phyloP scores from a whole-genome alignment of 176 grass and related monocot species.

The Zea luxurians region DNA sequence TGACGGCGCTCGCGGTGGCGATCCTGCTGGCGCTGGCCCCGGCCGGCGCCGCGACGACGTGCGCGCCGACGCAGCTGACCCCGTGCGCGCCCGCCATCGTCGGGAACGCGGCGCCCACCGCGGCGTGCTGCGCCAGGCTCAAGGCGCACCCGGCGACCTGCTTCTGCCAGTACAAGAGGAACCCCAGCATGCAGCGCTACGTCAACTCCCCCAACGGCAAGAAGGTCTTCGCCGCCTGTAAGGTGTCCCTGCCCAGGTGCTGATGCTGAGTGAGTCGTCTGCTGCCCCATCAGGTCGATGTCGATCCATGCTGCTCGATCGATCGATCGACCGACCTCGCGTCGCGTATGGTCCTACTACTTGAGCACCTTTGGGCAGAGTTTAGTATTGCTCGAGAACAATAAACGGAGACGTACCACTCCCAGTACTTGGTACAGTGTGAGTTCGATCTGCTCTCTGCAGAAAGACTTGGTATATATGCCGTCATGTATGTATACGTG shows the following conservation, averaged over 20 bases:
- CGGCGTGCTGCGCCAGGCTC: constrained; percentile 69
- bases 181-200: constrained; percentile 67
- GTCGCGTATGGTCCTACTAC: too few species aligned
- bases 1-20: constrained; percentile 11
- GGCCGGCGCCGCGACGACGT: constrained; percentile 41
- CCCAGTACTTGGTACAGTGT: too few species aligned
- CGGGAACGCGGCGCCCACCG: constrained; percentile 46
- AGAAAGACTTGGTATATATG: too few species aligned
- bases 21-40: not conserved
- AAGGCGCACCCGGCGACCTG: constrained; percentile 74
- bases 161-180: constrained; percentile 81
- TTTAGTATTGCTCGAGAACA: too few species aligned
- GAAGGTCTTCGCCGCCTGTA: constrained; percentile 67
- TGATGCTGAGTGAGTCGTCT: not conserved
- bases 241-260: constrained; percentile 43
- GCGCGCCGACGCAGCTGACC: constrained; percentile 65
- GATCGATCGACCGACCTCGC: too few species aligned
- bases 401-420: too few species aligned
- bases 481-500: too few species aligned
- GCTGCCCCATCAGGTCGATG: too few species aligned
- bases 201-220: constrained; percentile 92
- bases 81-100: constrained; percentile 72
- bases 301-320: too few species aligned
- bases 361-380: too few species aligned
- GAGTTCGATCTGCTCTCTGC: too few species aligned